phyloP scores from a whole-genome alignment of 176 grass and related monocot genomes.

The Aegilops longissima region DNA sequence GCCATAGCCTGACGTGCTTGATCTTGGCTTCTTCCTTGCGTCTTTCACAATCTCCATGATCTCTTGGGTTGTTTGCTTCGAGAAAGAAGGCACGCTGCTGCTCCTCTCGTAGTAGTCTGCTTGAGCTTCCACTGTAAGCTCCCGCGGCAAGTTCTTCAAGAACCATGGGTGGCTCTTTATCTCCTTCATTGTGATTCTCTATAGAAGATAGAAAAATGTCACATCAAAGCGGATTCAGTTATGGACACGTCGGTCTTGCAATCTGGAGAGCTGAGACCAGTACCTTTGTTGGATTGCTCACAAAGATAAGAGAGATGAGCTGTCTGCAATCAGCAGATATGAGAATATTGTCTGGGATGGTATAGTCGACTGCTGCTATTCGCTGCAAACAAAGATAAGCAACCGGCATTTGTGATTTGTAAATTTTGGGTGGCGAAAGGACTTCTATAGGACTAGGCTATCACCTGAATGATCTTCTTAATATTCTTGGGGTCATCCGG shows the following conservation, averaged over 20 bases:
- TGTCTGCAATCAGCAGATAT: slow-evolving; percentile 75
- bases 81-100: slow-evolving; percentile 31
- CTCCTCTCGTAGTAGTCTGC: slow-evolving; percentile 45
- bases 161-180: slow-evolving; percentile 78
- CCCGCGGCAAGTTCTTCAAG: slow-evolving; percentile 63
- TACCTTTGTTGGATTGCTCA: slow-evolving; percentile 57
- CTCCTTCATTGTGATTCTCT: slow-evolving; percentile 68
- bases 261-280: background rate
- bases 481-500: slow-evolving; percentile 87
- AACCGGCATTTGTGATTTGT: background rate
- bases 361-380: slow-evolving; percentile 70
- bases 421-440: background rate
- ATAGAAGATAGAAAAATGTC: background rate
- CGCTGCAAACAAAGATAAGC: slow-evolving; percentile 51
- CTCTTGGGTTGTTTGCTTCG: slow-evolving; percentile 41
- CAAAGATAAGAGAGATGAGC: slow-evolving; percentile 75
- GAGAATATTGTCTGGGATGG: slow-evolving; percentile 73
- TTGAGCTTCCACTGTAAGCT: slow-evolving; percentile 51
- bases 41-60: slow-evolving; percentile 55
- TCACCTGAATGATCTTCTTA: slow-evolving; percentile 66
- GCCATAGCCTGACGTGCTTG: slow-evolving; percentile 2
- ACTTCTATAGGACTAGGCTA: background rate
- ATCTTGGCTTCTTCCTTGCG: slow-evolving; percentile 36
- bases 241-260: background rate
- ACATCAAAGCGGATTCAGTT: background rate